phyloP scores from a whole-genome alignment of 1,284 basidiomycete genomes.

The Ganoderma lucidum region DNA sequence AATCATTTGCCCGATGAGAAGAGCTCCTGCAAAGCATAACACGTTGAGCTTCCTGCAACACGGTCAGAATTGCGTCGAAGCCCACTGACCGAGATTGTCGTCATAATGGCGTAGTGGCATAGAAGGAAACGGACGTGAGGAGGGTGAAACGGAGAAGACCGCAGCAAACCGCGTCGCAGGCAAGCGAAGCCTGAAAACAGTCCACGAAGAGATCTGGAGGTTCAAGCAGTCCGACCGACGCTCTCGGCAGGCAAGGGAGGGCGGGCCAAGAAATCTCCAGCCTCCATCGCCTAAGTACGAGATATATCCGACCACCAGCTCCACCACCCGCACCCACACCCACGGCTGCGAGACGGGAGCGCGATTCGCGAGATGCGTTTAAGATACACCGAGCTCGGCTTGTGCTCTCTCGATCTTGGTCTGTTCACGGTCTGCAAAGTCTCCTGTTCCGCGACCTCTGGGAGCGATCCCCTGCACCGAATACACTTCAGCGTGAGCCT shows the following conservation, averaged over 20 bases:
- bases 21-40: conserved; percentile 21
- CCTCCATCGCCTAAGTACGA: background rate
- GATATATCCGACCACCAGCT: conserved; percentile 3
- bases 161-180: background rate
- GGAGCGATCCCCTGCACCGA: background rate
- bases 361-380: background rate
- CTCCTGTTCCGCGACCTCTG: conserved; percentile 4
- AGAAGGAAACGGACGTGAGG: background rate
- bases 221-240: background rate
- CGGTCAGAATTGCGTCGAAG: background rate
- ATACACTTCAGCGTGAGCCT: background rate
- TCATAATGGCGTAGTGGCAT: conserved; percentile 28
- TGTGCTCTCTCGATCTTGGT: background rate
- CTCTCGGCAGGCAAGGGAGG: conserved; percentile 1
- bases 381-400: background rate
- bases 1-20: conserved; percentile 34
- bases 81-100: conserved; percentile 30
- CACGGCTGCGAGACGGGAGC: conserved; percentile 2
- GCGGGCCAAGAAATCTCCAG: conserved; percentile 3
- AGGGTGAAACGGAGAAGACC: background rate
- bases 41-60: background rate
- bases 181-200: background rate
- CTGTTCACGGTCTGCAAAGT: conserved; percentile 9
- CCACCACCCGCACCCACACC: conserved; percentile 9
- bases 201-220: background rate